Evolutionary conservation across 176 grass and related monocot species (phyloP).

Genomic region (Miscanthus lutarioriparius): DNA sequence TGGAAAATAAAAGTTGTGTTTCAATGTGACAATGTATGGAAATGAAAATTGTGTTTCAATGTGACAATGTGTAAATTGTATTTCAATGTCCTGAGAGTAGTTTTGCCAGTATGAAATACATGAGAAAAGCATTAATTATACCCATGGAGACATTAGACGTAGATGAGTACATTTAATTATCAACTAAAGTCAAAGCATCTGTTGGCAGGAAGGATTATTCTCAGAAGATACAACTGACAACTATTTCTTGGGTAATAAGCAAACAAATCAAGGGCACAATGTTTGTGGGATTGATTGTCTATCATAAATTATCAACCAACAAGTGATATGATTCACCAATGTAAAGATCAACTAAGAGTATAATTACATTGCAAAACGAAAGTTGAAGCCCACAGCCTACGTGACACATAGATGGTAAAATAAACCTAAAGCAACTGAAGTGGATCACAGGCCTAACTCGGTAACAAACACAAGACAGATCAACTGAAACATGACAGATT

Average conservation of each 20-base stretch:
- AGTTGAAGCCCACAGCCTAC: neutral
- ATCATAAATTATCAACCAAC: neutral
- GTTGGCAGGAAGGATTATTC: neutral
- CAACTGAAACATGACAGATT: no score
- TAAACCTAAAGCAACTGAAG: neutral
- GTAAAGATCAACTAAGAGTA: neutral
- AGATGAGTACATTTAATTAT: neutral
- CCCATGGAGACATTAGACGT: neutral
- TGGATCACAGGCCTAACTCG: neutral
- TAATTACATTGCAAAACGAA: conserved; percentile 4
- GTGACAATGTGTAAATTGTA: no score
- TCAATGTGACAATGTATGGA: no score
- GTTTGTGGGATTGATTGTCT: neutral
- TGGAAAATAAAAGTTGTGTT: no score
- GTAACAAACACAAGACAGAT: no score
- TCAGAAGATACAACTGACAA: conserved; percentile 7
- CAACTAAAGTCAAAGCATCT: conserved; percentile 3
- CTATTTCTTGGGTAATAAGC: conserved; percentile 18
- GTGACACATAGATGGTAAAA: neutral
- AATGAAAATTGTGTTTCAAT: no score
- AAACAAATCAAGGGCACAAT: neutral
- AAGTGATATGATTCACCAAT: neutral
- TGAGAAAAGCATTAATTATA: neutral
- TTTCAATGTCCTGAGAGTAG: neutral
- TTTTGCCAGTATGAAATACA: neutral